Evolutionary conservation across 1,284 basidiomycete species (phyloP).

Genomic region (Phaffia rhodozyma): DNA sequence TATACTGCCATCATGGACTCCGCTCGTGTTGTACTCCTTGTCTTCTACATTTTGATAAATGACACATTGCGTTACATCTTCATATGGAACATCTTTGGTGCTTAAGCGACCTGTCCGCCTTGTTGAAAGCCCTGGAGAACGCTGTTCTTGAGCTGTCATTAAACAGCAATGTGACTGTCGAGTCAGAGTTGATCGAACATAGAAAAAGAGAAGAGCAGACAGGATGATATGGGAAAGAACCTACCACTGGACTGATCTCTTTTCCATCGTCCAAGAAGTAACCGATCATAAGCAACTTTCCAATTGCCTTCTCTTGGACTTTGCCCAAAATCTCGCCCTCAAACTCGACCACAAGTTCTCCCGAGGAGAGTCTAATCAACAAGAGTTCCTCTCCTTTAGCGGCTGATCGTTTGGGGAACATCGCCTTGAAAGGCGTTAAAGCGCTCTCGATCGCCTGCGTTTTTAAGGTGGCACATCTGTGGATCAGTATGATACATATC

Average conservation of each 20-base stretch:
- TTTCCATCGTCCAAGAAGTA: conserved; percentile 36
- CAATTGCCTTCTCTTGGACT: conserved; percentile 33
- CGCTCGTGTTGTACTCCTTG: too few species aligned
- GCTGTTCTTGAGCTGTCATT: too few species aligned
- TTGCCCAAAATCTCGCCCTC: conserved; percentile 34
- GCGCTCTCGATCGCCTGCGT: conserved; percentile 28
- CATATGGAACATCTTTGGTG: too few species aligned
- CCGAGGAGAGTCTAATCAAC: conserved; percentile 29
- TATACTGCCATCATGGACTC: too few species aligned
- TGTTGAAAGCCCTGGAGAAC: too few species aligned
- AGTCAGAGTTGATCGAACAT: too few species aligned
- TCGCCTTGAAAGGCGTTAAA: conserved; percentile 35
- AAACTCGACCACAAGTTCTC: conserved; percentile 32
- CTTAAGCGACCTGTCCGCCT: too few species aligned
- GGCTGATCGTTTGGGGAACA: conserved; percentile 36
- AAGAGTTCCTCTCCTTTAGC: conserved; percentile 39
- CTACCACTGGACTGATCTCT: conserved; percentile 32
- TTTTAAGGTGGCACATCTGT: conserved; percentile 1
- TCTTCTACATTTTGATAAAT: too few species aligned
- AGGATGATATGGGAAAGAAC: conserved; percentile 11
- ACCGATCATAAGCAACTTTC: conserved; percentile 34
- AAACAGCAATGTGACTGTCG: too few species aligned
- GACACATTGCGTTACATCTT: too few species aligned
- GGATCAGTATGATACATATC: not conserved
- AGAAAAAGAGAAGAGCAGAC: not conserved